Conservation (phyloP, 345 rosid genomes). For the Eucalyptus urophylla region DNA sequence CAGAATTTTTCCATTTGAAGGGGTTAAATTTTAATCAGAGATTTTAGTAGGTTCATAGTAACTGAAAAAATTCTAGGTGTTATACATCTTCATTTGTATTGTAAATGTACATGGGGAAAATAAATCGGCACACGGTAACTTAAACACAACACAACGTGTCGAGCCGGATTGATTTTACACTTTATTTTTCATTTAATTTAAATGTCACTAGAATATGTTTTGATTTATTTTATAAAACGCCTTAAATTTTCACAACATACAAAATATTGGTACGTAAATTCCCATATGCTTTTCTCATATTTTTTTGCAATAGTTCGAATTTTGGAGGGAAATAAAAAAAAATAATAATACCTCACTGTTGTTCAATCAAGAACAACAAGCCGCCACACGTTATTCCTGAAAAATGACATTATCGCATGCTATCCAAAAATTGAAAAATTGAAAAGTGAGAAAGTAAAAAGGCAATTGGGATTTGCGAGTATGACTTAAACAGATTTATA, state of each 20-base stretch:
- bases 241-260: background rate
- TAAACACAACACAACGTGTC: too few species aligned
- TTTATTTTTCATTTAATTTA: too few species aligned
- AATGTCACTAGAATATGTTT: too few species aligned
- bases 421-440: too few species aligned
- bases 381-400: background rate
- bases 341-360: background rate
- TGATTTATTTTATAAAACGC: background rate
- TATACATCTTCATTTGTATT: background rate
- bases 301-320: too few species aligned
- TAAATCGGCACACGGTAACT: background rate
- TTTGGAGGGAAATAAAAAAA: background rate
- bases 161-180: background rate
- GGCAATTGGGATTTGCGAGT: background rate
- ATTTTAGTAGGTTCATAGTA: background rate
- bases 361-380: background rate
- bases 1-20: background rate
- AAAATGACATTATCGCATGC: background rate
- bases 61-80: background rate
- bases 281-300: too few species aligned
- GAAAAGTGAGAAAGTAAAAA: background rate
- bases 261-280: too few species aligned
- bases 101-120: background rate
- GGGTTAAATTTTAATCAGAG: background rate
- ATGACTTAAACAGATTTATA: background rate